Conservation (phyloP, 176 grass and related monocot species). For the Tillandsia fasciculata region DNA sequence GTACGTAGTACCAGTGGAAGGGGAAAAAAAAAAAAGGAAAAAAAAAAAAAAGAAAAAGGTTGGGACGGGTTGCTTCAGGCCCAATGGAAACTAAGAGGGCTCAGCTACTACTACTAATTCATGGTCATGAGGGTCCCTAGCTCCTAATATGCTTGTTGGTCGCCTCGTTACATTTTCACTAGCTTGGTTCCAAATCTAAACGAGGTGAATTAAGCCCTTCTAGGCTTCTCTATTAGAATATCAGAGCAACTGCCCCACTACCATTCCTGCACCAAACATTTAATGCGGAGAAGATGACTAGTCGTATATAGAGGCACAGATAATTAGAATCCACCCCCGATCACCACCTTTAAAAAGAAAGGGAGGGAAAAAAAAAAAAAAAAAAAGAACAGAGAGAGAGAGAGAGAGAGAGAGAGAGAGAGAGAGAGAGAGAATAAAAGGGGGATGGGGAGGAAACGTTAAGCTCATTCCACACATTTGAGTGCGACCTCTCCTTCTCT, state of each 20-base stretch:
- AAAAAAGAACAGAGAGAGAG: not conserved
- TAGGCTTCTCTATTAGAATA: not conserved
- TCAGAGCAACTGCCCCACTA: not conserved
- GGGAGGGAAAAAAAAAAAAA: not conserved
- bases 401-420: not conserved
- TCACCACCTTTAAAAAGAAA: not conserved
- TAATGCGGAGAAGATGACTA: too few species aligned
- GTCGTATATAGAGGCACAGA: too few species aligned
- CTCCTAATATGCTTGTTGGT: not conserved
- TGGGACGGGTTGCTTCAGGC: not conserved
- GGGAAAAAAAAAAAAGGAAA: too few species aligned
- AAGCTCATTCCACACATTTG: not conserved
- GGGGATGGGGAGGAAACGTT: not conserved
- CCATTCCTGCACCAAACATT: not conserved
- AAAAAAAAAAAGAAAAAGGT: not conserved
- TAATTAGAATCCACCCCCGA: too few species aligned
- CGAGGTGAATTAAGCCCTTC: too few species aligned
- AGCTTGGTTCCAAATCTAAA: not conserved
- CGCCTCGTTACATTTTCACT: not conserved
- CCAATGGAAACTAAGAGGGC: not conserved
- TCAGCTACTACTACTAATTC: too few species aligned
- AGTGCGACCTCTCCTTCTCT: not conserved
- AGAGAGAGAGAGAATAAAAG: not conserved
- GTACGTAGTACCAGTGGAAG: not conserved
- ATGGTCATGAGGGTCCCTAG: too few species aligned